These are phyloP conservation scores for Termitomyces sp. DNA, from an alignment of 1,284 basidiomycete species.

Conservation along the genomic window DNA sequence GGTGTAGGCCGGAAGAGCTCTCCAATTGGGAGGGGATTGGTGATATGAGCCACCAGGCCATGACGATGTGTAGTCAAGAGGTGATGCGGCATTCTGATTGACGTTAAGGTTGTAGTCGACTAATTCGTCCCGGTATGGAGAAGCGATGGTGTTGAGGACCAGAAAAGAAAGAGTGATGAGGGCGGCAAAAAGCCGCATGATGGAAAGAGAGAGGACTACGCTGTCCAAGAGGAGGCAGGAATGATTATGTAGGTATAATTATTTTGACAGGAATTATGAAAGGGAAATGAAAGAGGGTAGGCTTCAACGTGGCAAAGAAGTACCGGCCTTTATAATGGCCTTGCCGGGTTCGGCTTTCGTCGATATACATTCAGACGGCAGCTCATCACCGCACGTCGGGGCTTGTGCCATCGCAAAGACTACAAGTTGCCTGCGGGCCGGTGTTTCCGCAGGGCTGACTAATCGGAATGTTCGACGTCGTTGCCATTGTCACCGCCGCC, in stretches of 20 bases:
- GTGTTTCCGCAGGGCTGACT: constrained; percentile 1
- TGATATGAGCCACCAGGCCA: constrained; percentile 66
- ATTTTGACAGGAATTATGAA: constrained; percentile 1
- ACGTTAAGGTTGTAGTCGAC: constrained; percentile 80
- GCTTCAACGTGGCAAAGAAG: constrained; percentile 1
- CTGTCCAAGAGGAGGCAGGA: constrained; percentile 7
- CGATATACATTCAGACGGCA: neutral
- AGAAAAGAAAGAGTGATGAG: constrained; percentile 26
- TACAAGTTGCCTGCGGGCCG: neutral
- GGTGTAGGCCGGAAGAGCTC: constrained; percentile 79
- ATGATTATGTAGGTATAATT: constrained; percentile 10
- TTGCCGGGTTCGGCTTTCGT: neutral
- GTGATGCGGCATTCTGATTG: constrained; percentile 69
- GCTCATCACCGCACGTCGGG: neutral
- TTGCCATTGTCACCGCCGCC: neutral
- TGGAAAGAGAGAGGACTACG: constrained; percentile 5
- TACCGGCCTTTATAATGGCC: neutral
- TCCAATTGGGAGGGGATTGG: constrained; percentile 82
- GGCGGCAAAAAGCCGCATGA: constrained; percentile 33
- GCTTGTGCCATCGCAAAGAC: neutral
- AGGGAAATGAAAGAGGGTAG: constrained; percentile 10
- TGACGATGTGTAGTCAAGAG: constrained; percentile 64
- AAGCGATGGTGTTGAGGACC: constrained; percentile 33
- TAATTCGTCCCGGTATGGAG: constrained; percentile 75
- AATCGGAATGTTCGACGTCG: neutral